A percentile compares a stretch with the other conserved stretches of the same genome.
phyloP scores from a whole-genome alignment of 306 rosid species.

The Parietaria judaica region DNA sequence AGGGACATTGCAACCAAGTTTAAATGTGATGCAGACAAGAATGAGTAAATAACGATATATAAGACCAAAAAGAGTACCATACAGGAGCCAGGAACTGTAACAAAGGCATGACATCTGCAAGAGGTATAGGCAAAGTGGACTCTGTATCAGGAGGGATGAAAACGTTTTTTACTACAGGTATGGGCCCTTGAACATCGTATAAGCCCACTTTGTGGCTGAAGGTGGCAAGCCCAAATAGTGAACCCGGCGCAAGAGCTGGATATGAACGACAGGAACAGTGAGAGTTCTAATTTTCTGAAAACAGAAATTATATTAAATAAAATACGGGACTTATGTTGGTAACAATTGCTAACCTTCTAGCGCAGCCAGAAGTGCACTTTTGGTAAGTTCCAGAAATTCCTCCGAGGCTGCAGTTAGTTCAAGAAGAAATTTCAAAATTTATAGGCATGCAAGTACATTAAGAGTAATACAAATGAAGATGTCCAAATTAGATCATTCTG shows the following conservation, averaged over 20 bases:
- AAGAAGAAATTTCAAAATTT: conserved; percentile 2
- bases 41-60: background rate
- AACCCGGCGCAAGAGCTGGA: conserved; percentile 92
- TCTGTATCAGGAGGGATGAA: conserved; percentile 80
- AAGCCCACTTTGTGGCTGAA: conserved; percentile 95
- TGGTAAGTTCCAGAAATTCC: conserved; percentile 87
- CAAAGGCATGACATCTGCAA: conserved; percentile 96
- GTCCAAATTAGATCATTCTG: no score
- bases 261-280: background rate
- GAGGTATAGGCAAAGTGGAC: conserved; percentile 62
- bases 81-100: conserved; percentile 96
- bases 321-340: background rate
- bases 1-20: no score
- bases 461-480: no score
- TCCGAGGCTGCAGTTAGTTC: conserved; percentile 76
- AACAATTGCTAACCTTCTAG: conserved; percentile 57
- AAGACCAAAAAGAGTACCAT: conserved; percentile 28
- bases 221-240: conserved; percentile 93
- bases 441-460: no score
- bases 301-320: conserved; percentile 16
- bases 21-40: background rate
- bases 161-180: conserved; percentile 79
- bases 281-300: conserved; percentile 13
- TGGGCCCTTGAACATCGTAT: conserved; percentile 94
- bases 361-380: conserved; percentile 94